A percentile compares a stretch with the other conserved stretches of the same genome.
Conservation (phyloP, 257 asterid genomes). For the Eustoma russellianum region DNA sequence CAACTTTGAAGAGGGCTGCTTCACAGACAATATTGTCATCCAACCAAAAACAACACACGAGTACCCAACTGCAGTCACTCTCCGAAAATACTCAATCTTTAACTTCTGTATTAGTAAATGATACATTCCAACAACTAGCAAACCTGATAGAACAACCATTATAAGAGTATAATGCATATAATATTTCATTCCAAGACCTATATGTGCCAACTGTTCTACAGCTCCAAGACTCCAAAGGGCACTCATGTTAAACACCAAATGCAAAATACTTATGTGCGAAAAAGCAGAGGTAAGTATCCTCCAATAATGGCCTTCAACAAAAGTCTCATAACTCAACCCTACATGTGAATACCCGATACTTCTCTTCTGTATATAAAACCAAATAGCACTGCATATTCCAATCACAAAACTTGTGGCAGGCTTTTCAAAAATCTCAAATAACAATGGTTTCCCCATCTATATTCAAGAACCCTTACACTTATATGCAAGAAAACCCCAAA, state of each 20-base stretch:
- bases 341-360: conserved; percentile 79
- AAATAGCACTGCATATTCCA: conserved; percentile 64
- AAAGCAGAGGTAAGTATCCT: conserved; percentile 83
- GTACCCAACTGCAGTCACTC: conserved; percentile 96
- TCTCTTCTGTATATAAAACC: conserved; percentile 85
- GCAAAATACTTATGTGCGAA: conserved; percentile 87
- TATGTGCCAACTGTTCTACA: conserved; percentile 50
- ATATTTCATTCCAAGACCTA: conserved; percentile 76
- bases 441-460: conserved; percentile 82
- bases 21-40: conserved; percentile 89
- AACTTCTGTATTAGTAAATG: conserved; percentile 71
- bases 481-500: background rate
- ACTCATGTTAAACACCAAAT: conserved; percentile 89
- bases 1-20: conserved; percentile 81
- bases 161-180: conserved; percentile 76
- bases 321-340: conserved; percentile 84
- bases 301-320: conserved; percentile 84
- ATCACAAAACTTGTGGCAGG: conserved; percentile 88
- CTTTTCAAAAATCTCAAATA: conserved; percentile 76
- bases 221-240: conserved; percentile 95
- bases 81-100: conserved; percentile 68
- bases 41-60: conserved; percentile 98
- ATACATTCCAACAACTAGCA: conserved; percentile 68
- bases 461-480: background rate
- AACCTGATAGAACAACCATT: conserved; percentile 69